Base-by-base conservation (phyloP, 371 early-diverging fungal genomes). In the Mucor irregularis region DNA sequence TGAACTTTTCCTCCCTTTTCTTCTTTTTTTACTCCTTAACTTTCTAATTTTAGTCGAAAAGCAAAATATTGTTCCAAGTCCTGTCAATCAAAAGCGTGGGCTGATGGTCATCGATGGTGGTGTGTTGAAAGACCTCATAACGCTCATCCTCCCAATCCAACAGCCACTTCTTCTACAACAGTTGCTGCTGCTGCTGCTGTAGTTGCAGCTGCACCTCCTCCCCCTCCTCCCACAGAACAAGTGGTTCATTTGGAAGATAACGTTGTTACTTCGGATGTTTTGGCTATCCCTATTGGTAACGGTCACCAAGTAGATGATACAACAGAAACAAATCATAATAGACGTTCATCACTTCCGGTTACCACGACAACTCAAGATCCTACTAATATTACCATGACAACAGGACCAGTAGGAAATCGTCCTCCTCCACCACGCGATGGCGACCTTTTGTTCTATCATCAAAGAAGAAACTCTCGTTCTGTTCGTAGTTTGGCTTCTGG, bases 61-160 rank as follows among this genome's bases (percentile, higher is more conserved):
- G 89, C 89, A 43, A 90, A 90, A 53, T 90, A 90, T 55, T 90
- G 91, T 62, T 83, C 85, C 58, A 88, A 87, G 64, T 58, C 65
- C 19, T 90, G 91, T 52, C 91, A 90, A 58, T 84, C 84, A 59
- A 80, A 77, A 47, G 89, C 91, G 4, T 90, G 91, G 91, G 81
- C 74, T 22, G 86, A 86, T 49, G 90, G 91, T 6, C 91, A 90
- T 66, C 80, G 89, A 31, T 82, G 85, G 81, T 90, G 91, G 91
- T 90, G 91, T 66, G 75, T 82, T 11, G 89, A 88, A 58, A 77
- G 86, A 68, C 80, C 62, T 28, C 69, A 69, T 19, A 54, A 55
- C 16, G 35, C 42, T 10, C 68, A 65, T 34, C 56, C 69, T 11
- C 62, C 71, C 11, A 56, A 65, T 21, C 58, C 53, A 24, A 46